Conservation (phyloP, 2,329 filamentous ascomycete genomes). For the Ilyonectria sp. region DNA sequence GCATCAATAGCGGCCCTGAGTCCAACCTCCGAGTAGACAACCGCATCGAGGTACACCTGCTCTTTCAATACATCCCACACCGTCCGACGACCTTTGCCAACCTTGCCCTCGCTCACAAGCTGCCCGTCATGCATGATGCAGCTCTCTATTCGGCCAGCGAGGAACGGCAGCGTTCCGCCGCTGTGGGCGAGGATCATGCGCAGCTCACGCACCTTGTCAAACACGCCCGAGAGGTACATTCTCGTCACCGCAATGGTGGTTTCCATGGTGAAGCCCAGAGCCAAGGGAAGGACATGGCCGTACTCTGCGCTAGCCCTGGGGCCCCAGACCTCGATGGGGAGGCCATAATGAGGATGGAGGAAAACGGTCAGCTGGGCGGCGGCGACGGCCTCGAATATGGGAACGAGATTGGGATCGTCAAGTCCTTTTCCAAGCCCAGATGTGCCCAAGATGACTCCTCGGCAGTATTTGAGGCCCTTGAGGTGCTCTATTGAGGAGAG, state of each 20-base stretch:
- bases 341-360: slow-evolving; percentile 92
- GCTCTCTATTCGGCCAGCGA: slow-evolving; percentile 90
- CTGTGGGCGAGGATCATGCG: slow-evolving; percentile 88
- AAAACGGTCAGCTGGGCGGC: slow-evolving; percentile 79
- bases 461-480: slow-evolving; percentile 74
- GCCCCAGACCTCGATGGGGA: slow-evolving; percentile 86
- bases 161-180: slow-evolving; percentile 89
- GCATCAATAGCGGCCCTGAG: slow-evolving; percentile 80
- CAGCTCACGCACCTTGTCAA: slow-evolving; percentile 80
- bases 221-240: slow-evolving; percentile 90
- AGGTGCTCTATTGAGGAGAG: slow-evolving; percentile 77
- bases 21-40: slow-evolving; percentile 84
- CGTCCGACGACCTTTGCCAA: slow-evolving; percentile 62
- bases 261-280: slow-evolving; percentile 91
- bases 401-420: slow-evolving; percentile 81
- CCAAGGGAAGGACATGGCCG: slow-evolving; percentile 89
- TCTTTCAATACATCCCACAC: slow-evolving; percentile 72
- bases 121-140: slow-evolving; percentile 88
- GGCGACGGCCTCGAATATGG: slow-evolving; percentile 80
- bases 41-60: slow-evolving; percentile 91
- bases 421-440: slow-evolving; percentile 84
- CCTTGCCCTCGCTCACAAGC: slow-evolving; percentile 75
- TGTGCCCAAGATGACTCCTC: slow-evolving; percentile 92
- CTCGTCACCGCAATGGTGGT: slow-evolving; percentile 91
- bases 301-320: slow-evolving; percentile 77